Base-by-base conservation (phyloP, 2,329 filamentous ascomycete species). In the Claviceps citrina region DNA sequence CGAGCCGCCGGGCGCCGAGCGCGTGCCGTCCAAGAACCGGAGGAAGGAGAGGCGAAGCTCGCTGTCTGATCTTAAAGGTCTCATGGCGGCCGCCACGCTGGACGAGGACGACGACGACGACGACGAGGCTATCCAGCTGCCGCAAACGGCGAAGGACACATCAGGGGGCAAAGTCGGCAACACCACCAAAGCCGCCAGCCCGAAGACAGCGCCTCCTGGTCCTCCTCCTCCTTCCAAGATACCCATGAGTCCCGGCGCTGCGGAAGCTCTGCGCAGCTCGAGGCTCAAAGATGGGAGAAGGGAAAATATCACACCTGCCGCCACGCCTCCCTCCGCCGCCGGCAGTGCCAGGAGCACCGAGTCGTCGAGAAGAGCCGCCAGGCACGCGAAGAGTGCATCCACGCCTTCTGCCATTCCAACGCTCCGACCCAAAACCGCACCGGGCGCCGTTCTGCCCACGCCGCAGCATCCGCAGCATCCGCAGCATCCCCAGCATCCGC, bases 1-100 rank as follows among this genome's bases (percentile, higher is more conserved):
- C 13, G 73, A 76, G 51, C 73, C 73, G 1, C 64, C 66, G 0
- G 60, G 58, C 13, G 67, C 70, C 40, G 54, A 59, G 5, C 46
- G 51, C 7, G 47, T 55, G 4, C 31, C 28, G 7, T 34, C 39
- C 3, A 69, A 64, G 47, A 56, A 56, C n/a, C 61, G 66, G 33
- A 78, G 73, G 55, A 87, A 79, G 47, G 95, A 93, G 65, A 73
- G 89, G 41, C 78, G 89, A 55, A 95, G 87, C 61, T 95, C 87
- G 20, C 64, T 96, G 31, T 94, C 87, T 4, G 89, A 96, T 57
- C 68, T 96, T 36, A 81, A 77, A 49, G 70, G 66, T 41, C 64
- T 84, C 15, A 78, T 89, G 61, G 71, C 69, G 31, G 68, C 74
- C 41, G 67, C 78, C 7, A 70, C 65, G 9, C 58, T 79, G 19